Evolutionary conservation across 1,139 yeast species (phyloP), one percentile per base, ranked within the genome.

Genomic region (Debaryomyces nepalensis): DNA sequence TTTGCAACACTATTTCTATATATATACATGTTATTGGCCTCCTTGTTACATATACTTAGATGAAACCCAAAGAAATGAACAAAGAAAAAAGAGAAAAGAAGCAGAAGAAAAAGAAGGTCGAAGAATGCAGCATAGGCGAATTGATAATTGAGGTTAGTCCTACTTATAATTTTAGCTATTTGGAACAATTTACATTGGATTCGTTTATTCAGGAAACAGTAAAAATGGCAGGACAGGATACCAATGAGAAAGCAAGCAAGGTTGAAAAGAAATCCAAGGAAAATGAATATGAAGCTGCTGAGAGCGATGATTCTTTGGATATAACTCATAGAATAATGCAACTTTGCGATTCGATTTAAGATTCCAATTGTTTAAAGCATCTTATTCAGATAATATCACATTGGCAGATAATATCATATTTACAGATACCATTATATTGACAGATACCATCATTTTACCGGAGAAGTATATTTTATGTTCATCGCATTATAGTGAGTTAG

Each of bases 31-130:
- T 4, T 34, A 15, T 24, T 18, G n/a, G 5, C 18, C 14, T 31
- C 8, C 14, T n/a, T n/a, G 12, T 26, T 14, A 21, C 12, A 14
- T 22, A 7, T 10, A 4, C 3, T 8, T 36, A 2, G 10, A 26
- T 1, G 4, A 23, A 16, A 24, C 2, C 20, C 8, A 29, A 3
- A 15, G 19, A 10, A 39, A 33, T 33, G 37, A 39, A 33, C 26
- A 33, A 30, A 20, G 39, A 40, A 4, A 33, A 23, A 19, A 26
- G 36, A 23, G 42, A 29, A 5, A 35, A 33, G 20, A 40, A 40
- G 26, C 42, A 40, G 11, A 35, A 34, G 39, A 34, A 27, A 12
- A 40, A 34, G 42, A 40, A 30, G 30, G 11, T 24, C 1, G 39
- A 40, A 1, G 42, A 40, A n/a, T 16, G 20, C 2, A 29, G 12